Conservation (phyloP, 2,329 filamentous ascomycete genomes). For the Penicillium sp. region DNA sequence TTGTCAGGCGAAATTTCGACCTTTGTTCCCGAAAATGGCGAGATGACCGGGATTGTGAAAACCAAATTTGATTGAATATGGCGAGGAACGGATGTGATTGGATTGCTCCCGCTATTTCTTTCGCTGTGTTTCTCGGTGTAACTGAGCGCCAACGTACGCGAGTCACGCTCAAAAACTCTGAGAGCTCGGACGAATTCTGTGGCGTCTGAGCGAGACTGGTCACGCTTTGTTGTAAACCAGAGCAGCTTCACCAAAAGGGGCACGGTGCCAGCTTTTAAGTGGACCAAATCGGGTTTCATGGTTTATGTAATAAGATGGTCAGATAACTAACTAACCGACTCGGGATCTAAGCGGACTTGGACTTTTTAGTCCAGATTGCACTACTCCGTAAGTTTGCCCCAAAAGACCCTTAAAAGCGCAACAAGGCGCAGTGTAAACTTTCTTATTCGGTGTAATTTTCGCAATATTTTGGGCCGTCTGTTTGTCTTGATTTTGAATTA, state of each 20-base stretch:
- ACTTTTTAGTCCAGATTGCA: not conserved
- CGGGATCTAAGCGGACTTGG: not conserved
- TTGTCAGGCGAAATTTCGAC: not conserved
- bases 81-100: not conserved
- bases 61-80: not conserved
- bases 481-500: not conserved
- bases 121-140: not conserved
- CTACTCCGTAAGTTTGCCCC: not conserved
- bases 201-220: not conserved
- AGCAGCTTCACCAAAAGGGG: not conserved
- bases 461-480: not conserved
- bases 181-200: not conserved
- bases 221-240: not conserved
- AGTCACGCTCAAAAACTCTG: not conserved
- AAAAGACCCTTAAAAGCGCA: not conserved
- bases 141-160: not conserved
- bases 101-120: not conserved
- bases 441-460: not conserved
- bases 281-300: not conserved
- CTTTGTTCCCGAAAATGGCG: not conserved
- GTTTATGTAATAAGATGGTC: not conserved
- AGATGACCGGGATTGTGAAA: not conserved
- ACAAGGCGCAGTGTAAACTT: not conserved
- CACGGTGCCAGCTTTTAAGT: not conserved
- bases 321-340: not conserved